A percentile compares a stretch with the other conserved stretches of the same genome.
These are phyloP conservation scores for Fusarium penzigii DNA, from an alignment of 2,329 filamentous ascomycete species.

Conservation along the genomic window DNA sequence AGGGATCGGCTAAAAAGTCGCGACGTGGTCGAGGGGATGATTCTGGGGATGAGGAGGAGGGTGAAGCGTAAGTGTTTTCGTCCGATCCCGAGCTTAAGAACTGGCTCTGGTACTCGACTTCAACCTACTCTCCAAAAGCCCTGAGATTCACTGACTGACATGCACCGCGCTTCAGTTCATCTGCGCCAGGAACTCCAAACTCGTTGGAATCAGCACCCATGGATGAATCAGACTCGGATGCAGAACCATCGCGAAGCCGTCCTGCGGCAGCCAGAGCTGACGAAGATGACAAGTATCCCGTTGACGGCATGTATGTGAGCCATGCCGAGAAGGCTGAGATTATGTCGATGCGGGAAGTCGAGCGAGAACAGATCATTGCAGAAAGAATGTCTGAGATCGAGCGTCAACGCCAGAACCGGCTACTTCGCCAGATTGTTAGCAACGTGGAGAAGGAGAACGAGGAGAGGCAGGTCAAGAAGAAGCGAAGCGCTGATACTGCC, in stretches of 20 bases:
- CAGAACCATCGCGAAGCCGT: conserved; percentile 47
- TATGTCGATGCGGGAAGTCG: conserved; percentile 83
- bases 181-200: conserved; percentile 66
- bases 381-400: conserved; percentile 84
- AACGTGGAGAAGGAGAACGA: conserved; percentile 61
- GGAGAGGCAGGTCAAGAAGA: conserved; percentile 56
- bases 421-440: conserved; percentile 75
- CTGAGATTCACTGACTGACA: conserved; percentile 12
- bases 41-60: conserved; percentile 68
- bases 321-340: conserved; percentile 76
- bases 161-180: conserved; percentile 56
- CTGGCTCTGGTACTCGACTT: too few species aligned
- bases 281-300: conserved; percentile 71
- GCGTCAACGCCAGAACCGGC: conserved; percentile 76
- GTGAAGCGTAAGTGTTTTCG: conserved; percentile 41
- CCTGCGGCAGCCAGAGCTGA: conserved; percentile 48
- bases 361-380: conserved; percentile 86
- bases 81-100: background rate
- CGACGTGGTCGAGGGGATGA: conserved; percentile 44
- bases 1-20: conserved; percentile 45
- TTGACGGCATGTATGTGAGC: conserved; percentile 83
- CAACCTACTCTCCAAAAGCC: background rate
- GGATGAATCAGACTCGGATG: conserved; percentile 78
- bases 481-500: conserved; percentile 76
- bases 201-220: conserved; percentile 83